These are phyloP conservation scores for Epichloe bromicola DNA, from an alignment of 2,329 filamentous ascomycete species.

Conservation along the genomic window DNA sequence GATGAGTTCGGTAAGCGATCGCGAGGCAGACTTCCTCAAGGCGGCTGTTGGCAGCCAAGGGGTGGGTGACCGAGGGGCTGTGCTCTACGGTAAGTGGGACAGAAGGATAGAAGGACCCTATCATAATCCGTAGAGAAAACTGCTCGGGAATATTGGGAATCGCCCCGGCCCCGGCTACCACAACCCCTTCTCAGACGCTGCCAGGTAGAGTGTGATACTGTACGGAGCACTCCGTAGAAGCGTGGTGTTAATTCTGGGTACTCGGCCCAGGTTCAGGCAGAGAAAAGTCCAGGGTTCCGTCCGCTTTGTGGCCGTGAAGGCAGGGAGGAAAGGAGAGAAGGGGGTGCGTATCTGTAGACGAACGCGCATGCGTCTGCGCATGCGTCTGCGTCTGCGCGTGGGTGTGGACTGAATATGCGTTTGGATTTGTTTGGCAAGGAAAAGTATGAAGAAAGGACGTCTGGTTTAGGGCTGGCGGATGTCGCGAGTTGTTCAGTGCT, in stretches of 20 bases:
- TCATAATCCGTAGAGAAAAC: conserved; percentile 1
- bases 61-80: conserved; percentile 15
- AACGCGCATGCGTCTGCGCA: not conserved
- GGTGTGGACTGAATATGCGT: not conserved
- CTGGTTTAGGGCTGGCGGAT: conserved; percentile 2
- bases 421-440: not conserved
- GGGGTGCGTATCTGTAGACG: not conserved
- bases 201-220: not conserved
- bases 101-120: conserved; percentile 2
- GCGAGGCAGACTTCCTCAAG: conserved; percentile 31
- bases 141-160: conserved; percentile 2
- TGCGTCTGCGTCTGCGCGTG: not conserved
- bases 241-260: too few relatives aligned
- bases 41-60: conserved; percentile 32
- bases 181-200: conserved; percentile 2
- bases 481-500: not conserved
- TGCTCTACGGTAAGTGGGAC: conserved; percentile 11
- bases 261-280: too few relatives aligned
- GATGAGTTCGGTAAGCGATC: conserved; percentile 5
- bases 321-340: too few relatives aligned
- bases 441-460: not conserved
- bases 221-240: too few relatives aligned
- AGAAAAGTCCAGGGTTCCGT: too few relatives aligned
- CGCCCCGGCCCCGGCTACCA: not conserved
- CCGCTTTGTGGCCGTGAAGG: too few relatives aligned